These are phyloP conservation scores for Fusarium abutilonis DNA, from an alignment of 2,329 filamentous ascomycete genomes.

Conservation along the genomic window DNA sequence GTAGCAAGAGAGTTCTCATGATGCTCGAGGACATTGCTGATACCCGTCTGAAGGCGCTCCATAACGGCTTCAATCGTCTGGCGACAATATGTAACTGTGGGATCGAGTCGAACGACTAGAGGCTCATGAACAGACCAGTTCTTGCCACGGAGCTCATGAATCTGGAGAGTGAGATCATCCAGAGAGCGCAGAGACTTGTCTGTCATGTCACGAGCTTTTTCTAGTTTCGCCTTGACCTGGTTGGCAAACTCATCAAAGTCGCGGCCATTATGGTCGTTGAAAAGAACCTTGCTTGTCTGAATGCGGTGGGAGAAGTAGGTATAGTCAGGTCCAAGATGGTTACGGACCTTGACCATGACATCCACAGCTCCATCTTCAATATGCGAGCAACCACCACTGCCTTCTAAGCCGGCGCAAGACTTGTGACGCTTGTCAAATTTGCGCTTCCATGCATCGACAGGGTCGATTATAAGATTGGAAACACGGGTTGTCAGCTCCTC, in stretches of 20 bases:
- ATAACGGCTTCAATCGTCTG: conserved; percentile 60
- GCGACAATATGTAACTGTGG: conserved; percentile 55
- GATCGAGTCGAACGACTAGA: conserved; percentile 56
- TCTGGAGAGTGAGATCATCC: conserved; percentile 60
- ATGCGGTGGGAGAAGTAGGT: conserved; percentile 56
- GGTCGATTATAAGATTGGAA: conserved; percentile 54
- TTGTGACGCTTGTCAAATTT: conserved; percentile 54
- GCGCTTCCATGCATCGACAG: conserved; percentile 54
- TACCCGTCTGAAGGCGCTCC: conserved; percentile 61
- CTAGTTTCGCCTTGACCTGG: conserved; percentile 52
- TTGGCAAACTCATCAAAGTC: conserved; percentile 59
- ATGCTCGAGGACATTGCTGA: conserved; percentile 59
- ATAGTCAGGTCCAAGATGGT: conserved; percentile 61
- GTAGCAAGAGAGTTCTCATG: conserved; percentile 57
- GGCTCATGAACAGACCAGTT: conserved; percentile 60
- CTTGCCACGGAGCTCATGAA: conserved; percentile 58
- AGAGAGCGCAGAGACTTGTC: conserved; percentile 55
- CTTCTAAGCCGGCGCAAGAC: conserved; percentile 50
- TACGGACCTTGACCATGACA: conserved; percentile 58
- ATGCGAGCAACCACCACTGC: conserved; percentile 52
- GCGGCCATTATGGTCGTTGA: conserved; percentile 53
- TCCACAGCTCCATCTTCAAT: conserved; percentile 57
- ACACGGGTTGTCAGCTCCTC: conserved; percentile 60
- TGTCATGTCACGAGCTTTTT: conserved; percentile 51
- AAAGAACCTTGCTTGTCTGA: conserved; percentile 57